A percentile compares a stretch with the other conserved stretches of the same genome.
phyloP scores from a whole-genome alignment of 1,284 basidiomycete species.

The Irpex sp. region DNA sequence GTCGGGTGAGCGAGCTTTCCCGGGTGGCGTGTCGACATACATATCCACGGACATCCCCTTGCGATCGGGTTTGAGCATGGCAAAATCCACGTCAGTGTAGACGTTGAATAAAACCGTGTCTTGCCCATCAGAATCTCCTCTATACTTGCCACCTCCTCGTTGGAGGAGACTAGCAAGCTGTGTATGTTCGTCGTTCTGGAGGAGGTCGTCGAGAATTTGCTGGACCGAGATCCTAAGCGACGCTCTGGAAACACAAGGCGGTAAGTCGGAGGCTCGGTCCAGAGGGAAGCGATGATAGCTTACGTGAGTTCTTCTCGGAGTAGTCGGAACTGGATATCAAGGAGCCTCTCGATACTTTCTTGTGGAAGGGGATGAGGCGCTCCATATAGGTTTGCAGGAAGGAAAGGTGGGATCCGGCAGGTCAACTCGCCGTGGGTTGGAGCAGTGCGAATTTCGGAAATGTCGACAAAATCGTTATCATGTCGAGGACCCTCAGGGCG shows the following conservation, averaged over 20 bases:
- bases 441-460: conserved; percentile 32
- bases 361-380: conserved; percentile 33
- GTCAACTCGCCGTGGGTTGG: conserved; percentile 37
- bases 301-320: conserved; percentile 38
- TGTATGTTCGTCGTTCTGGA: conserved; percentile 16
- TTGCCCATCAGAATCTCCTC: conserved; percentile 20
- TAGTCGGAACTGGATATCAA: conserved; percentile 40
- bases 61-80: conserved; percentile 18
- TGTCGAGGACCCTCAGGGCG: conserved; percentile 45
- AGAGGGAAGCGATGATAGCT: conserved; percentile 2
- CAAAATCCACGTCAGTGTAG: conserved; percentile 26
- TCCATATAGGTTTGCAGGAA: conserved; percentile 37
- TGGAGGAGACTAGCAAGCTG: conserved; percentile 22
- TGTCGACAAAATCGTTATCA: conserved; percentile 35
- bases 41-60: conserved; percentile 23
- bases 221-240: conserved; percentile 45
- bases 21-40: conserved; percentile 25
- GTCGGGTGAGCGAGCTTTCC: conserved; percentile 18
- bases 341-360: conserved; percentile 28
- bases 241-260: conserved; percentile 32
- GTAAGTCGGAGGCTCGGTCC: neutral
- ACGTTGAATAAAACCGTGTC: conserved; percentile 28
- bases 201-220: conserved; percentile 30
- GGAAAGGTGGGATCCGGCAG: conserved; percentile 25
- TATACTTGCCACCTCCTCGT: conserved; percentile 29